phyloP scores from a whole-genome alignment of 768 basidiomycete genomes.

The Auriculariales sp. region DNA sequence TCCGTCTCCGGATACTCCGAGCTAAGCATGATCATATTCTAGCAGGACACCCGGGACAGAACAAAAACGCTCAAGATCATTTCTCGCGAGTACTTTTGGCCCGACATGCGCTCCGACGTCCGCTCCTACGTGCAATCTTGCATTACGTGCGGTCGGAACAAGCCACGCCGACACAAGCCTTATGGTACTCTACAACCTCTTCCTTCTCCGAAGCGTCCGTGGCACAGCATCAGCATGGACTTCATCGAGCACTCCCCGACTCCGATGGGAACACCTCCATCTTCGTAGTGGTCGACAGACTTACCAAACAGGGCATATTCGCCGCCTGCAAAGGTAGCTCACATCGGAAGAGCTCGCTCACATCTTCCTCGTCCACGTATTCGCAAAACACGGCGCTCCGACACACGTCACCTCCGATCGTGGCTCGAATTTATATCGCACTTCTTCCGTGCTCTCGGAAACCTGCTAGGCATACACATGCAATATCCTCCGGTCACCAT shows the following conservation, averaged over 20 bases:
- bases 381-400: conserved; percentile 19
- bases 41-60: conserved; percentile 27
- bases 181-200: conserved; percentile 20
- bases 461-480: conserved; percentile 7
- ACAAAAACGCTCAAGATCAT: conserved; percentile 19
- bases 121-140: conserved; percentile 21
- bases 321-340: conserved; percentile 19
- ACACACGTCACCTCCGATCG: conserved; percentile 15
- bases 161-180: conserved; percentile 20
- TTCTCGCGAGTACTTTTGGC: conserved; percentile 27
- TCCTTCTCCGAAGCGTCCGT: conserved; percentile 14
- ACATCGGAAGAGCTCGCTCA: conserved; percentile 19
- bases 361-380: conserved; percentile 25
- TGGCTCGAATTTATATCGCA: conserved; percentile 8
- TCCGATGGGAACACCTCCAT: conserved; percentile 23
- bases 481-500: conserved; percentile 27
- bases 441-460: conserved; percentile 8
- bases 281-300: conserved; percentile 23
- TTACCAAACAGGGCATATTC: conserved; percentile 30
- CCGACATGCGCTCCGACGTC: conserved; percentile 13
- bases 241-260: conserved; percentile 22
- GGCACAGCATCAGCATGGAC: conserved; percentile 24
- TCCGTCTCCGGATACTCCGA: conserved; percentile 17
- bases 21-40: conserved; percentile 21
- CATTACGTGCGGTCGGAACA: conserved; percentile 17